A percentile compares a stretch with the other conserved stretches of the same genome.
Conservation (phyloP, 1,284 basidiomycete species). For the Filobasidium uniguttulatum region DNA sequence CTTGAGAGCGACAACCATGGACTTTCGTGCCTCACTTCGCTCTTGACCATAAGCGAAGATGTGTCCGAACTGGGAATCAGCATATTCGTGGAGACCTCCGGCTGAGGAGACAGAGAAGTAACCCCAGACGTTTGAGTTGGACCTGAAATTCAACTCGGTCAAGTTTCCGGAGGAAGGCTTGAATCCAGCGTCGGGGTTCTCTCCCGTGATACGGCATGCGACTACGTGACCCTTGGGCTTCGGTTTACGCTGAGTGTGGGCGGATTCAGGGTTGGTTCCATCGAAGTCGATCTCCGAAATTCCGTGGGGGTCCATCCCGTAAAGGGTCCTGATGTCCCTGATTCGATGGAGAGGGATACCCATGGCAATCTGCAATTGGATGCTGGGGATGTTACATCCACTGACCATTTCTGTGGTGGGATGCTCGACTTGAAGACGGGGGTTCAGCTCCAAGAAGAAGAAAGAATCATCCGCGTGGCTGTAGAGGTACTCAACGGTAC, state of each 20-base stretch:
- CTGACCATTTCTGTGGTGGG: slow-evolving; percentile 99
- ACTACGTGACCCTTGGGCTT: slow-evolving; percentile 96
- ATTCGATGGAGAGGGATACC: slow-evolving; percentile 93
- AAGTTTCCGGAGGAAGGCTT: slow-evolving; percentile 95
- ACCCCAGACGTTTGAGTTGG: slow-evolving; percentile 98
- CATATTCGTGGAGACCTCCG: slow-evolving; percentile 96
- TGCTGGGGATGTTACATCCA: slow-evolving; percentile 93
- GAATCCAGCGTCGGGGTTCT: slow-evolving; percentile 99
- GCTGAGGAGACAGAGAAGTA: slow-evolving; percentile 95
- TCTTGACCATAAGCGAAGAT: slow-evolving; percentile 99
- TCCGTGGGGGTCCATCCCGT: slow-evolving; percentile 79
- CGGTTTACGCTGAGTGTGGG: slow-evolving; percentile 83
- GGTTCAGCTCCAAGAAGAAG: slow-evolving; percentile 97
- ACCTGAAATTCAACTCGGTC: slow-evolving; percentile 98
- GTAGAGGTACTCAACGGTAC: slow-evolving; percentile 98
- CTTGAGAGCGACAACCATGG: slow-evolving; percentile 98
- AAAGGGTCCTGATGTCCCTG: slow-evolving; percentile 88
- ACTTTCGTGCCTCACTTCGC: slow-evolving; percentile 87
- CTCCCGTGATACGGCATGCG: slow-evolving; percentile 97
- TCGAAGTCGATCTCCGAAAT: slow-evolving; percentile 93
- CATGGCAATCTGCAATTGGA: slow-evolving; percentile 97
- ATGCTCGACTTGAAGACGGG: slow-evolving; percentile 98
- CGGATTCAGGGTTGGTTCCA: slow-evolving; percentile 72
- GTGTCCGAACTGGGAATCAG: slow-evolving; percentile 96
- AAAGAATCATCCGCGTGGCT: slow-evolving; percentile 86